Conservation (phyloP, 352 stramenopile genomes). For the Pythium pectinolyticum region DNA sequence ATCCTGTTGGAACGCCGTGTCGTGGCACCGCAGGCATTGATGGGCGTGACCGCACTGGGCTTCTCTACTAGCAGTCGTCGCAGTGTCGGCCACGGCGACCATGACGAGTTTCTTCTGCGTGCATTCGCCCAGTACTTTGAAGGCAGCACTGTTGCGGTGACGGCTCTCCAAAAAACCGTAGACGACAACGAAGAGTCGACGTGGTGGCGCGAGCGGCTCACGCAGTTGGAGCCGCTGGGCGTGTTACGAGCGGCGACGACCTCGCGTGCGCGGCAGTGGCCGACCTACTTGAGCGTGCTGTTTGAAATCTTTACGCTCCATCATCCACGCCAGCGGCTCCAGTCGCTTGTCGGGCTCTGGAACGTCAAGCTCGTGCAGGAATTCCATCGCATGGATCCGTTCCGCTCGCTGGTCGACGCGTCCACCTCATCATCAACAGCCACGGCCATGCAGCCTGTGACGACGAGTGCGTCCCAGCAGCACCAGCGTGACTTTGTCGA, state of each 20-base stretch:
- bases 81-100: neutral
- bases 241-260: constrained; percentile 16
- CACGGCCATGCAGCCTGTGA: neutral
- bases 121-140: constrained; percentile 15
- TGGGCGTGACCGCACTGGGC: neutral
- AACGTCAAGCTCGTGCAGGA: constrained; percentile 44
- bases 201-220: constrained; percentile 39
- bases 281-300: constrained; percentile 45
- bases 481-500: constrained; percentile 22
- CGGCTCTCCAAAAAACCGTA: neutral
- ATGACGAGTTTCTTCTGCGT: neutral
- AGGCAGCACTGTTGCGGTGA: neutral
- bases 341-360: constrained; percentile 38
- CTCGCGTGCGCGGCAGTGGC: constrained; percentile 1
- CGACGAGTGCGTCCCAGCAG: neutral
- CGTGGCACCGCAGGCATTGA: neutral
- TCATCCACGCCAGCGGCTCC: constrained; percentile 36
- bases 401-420: constrained; percentile 10
- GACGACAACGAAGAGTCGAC: constrained; percentile 3
- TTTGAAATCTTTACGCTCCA: constrained; percentile 59
- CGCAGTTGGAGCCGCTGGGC: constrained; percentile 26
- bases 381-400: constrained; percentile 25
- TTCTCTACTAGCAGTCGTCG: neutral
- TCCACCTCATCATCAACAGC: neutral
- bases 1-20: constrained; percentile 64